phyloP scores from a whole-genome alignment of 2,329 filamentous ascomycete genomes.

The Pleurostoma richardsiae region DNA sequence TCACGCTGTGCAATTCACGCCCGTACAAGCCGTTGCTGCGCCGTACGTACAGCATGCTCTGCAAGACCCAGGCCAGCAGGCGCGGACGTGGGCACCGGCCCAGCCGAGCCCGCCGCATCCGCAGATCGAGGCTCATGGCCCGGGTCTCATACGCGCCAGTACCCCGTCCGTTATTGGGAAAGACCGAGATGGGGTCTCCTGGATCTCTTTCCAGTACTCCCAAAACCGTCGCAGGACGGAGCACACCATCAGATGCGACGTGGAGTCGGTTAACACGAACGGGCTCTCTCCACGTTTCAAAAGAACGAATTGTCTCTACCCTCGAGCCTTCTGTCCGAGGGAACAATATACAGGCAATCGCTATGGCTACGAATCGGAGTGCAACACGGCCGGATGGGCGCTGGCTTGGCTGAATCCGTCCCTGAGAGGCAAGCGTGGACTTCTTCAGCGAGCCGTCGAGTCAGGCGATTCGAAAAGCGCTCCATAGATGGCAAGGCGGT shows the following conservation, averaged over 20 bases:
- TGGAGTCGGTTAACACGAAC: slow-evolving; percentile 92
- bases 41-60: slow-evolving; percentile 57
- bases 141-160: slow-evolving; percentile 93
- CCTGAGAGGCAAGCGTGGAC: slow-evolving; percentile 84
- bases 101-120: slow-evolving; percentile 55
- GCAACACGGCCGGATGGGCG: slow-evolving; percentile 99
- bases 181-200: slow-evolving; percentile 94
- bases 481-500: no score
- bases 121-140: slow-evolving; percentile 59
- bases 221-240: slow-evolving; percentile 98
- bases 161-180: slow-evolving; percentile 91
- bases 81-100: slow-evolving; percentile 50
- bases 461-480: no score
- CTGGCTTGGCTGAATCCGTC: slow-evolving; percentile 88
- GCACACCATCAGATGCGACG: slow-evolving; percentile 96
- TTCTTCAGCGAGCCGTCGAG: slow-evolving; percentile 97
- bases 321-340: slow-evolving; percentile 88
- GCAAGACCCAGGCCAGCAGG: slow-evolving; percentile 50
- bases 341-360: slow-evolving; percentile 96
- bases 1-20: slow-evolving; percentile 53
- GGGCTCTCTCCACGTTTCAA: slow-evolving; percentile 85
- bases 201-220: slow-evolving; percentile 98
- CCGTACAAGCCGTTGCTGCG: slow-evolving; percentile 53
- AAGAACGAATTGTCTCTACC: slow-evolving; percentile 97
- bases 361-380: slow-evolving; percentile 94